A percentile compares a stretch with the other conserved stretches of the same genome.
phyloP scores from a whole-genome alignment of 164 flowering plant genomes.

The Liquidambar formosana region DNA sequence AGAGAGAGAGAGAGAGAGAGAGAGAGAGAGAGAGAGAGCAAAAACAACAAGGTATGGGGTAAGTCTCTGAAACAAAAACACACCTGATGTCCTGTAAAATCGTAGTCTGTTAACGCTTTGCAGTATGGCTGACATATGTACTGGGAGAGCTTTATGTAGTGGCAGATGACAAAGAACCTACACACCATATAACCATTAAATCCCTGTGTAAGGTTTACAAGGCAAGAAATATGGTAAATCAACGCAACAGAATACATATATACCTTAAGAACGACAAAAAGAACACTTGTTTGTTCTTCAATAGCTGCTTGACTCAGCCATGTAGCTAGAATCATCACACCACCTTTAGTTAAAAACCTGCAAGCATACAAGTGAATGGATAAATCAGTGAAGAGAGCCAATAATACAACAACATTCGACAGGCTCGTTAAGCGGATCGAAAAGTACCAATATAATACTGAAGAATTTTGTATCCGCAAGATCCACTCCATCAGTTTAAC shows the following conservation, averaged over 20 bases:
- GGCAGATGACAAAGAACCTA: conserved; percentile 95
- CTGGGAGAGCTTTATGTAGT: conserved; percentile 75
- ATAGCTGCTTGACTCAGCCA: conserved; percentile 87
- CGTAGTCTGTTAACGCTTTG: conserved; percentile 84
- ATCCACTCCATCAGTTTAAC: conserved; percentile 93
- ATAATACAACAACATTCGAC: neutral
- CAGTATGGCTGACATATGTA: conserved; percentile 85
- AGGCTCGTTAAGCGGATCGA: neutral
- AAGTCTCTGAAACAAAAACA: conserved; percentile 19
- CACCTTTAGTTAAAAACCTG: conserved; percentile 89
- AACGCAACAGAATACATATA: neutral
- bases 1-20: neutral
- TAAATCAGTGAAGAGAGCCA: conserved; percentile 10
- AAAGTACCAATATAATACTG: conserved; percentile 70
- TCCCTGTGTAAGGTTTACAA: conserved; percentile 6
- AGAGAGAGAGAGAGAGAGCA: neutral
- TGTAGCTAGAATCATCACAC: conserved; percentile 80
- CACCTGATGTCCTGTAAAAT: conserved; percentile 87
- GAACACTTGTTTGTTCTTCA: conserved; percentile 94
- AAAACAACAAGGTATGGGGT: neutral
- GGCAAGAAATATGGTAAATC: neutral
- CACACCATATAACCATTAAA: conserved; percentile 15
- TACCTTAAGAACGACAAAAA: conserved; percentile 74
- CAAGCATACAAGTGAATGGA: conserved; percentile 18
- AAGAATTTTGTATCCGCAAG: conserved; percentile 63